Evolutionary conservation across 2,329 filamentous ascomycete genomes (phyloP), one percentile per base, ranked within the genome.

Genomic region (Cladosporium oxysporum): DNA sequence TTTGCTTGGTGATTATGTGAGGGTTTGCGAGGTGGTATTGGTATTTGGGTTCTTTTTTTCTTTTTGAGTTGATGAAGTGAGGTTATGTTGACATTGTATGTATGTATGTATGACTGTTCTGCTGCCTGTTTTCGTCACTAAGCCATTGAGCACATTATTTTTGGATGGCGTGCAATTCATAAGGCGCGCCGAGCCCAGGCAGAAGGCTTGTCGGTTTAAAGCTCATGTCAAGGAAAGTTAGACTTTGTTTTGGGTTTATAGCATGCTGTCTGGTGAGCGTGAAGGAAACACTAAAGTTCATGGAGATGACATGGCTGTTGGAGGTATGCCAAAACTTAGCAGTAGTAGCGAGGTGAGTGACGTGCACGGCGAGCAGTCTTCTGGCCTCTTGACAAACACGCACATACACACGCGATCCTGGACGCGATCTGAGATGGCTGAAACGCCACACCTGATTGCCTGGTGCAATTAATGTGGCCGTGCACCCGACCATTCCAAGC

Each of bases 391-490:
- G 52, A 21, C 5, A 12, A 31, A n/a, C 33, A 35, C 33, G 33
- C 33, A 14, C 8, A 55, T 18, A n/a, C 8, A 55, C 28, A 29
- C 50, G 28, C 52, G 52, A 53, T 53, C 29, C 29, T 21, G 3
- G 50, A 37, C 14, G 55, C 55, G 31, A 58, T 41, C 55, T 58
- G 55, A 35, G 55, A 58, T 58, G 52, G 52, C 55, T 41, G 33
- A 33, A 37, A 21, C 52, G 52, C 52, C 52, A 55, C 52, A 47
- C 41, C 41, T 23, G 41, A 47, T 47, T n/a, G 41, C 21, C 41
- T 12, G 41, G 37, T n/a, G 37, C 18, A 10, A n/a, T 6, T 18
- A 10, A n/a, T 12, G 52, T 55, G 52, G 55, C 55, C 55, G 55
- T 58, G 55, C 55, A 26, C 28, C 6, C 52, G 52, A 18, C 16